phyloP scores from a whole-genome alignment of 164 flowering plant genomes.

The Stephania japonica region DNA sequence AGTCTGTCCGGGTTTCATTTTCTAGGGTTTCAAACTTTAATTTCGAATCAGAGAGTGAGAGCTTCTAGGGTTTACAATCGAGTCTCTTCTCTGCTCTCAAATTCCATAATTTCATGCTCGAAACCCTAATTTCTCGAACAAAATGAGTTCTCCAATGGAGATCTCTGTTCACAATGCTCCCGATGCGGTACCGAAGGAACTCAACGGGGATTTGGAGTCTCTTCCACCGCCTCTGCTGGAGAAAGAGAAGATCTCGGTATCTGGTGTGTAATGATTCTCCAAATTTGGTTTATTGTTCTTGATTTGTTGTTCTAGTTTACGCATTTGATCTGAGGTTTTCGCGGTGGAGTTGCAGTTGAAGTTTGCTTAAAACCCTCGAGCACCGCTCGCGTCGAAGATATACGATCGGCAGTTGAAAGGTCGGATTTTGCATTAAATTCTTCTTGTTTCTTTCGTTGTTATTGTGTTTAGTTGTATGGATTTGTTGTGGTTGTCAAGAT shows the following conservation, averaged over 20 bases:
- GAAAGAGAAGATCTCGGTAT: slow-evolving; percentile 61
- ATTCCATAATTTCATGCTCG: neutral
- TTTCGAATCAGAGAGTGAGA: neutral
- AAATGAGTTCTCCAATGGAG: slow-evolving; percentile 70
- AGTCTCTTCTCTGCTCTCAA: neutral
- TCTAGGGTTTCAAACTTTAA: slow-evolving; percentile 19
- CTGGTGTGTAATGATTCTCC: slow-evolving; percentile 37
- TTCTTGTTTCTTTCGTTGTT: neutral
- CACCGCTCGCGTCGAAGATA: slow-evolving; percentile 69
- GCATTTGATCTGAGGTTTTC: neutral
- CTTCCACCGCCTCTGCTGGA: slow-evolving; percentile 24
- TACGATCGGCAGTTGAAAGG: slow-evolving; percentile 73
- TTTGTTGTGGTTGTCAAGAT: neutral
- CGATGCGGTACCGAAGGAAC: slow-evolving; percentile 21
- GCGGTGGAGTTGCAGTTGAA: slow-evolving; percentile 52
- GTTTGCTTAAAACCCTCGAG: slow-evolving; percentile 80
- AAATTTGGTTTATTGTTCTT: neutral
- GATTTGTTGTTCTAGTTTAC: neutral
- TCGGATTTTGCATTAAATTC: slow-evolving; percentile 12
- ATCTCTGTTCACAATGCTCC: slow-evolving; percentile 30
- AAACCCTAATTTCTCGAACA: slow-evolving; percentile 4
- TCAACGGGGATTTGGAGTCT: slow-evolving; percentile 26
- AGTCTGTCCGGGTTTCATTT: neutral
- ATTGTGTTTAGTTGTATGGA: neutral
- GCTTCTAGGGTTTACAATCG: neutral